phyloP scores from a whole-genome alignment of 176 grass and related monocot genomes.

The Musa schizocarpa region DNA sequence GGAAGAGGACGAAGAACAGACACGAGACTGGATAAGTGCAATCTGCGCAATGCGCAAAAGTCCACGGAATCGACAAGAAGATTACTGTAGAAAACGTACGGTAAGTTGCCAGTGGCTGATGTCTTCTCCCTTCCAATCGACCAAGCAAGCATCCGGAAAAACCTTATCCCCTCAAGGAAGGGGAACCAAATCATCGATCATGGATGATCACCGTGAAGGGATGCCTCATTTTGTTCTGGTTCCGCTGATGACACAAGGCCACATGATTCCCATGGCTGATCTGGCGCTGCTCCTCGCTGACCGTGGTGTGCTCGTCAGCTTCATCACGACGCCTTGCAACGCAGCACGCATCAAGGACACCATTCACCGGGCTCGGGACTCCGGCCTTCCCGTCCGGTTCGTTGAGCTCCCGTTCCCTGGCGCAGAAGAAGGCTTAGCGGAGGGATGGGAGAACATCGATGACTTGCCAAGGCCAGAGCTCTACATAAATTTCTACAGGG shows the following conservation, averaged over 20 bases:
- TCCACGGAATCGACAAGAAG: too few relatives aligned
- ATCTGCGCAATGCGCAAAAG: too few relatives aligned
- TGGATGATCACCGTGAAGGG: background rate
- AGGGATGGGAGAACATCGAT: slow-evolving; percentile 44
- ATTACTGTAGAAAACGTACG: too few relatives aligned
- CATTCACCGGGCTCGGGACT: slow-evolving; percentile 20
- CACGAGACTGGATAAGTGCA: too few relatives aligned
- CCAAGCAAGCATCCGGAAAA: too few relatives aligned
- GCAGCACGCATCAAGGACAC: slow-evolving; percentile 24
- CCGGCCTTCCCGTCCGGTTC: background rate
- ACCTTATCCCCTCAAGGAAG: too few relatives aligned
- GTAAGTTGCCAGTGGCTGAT: too few relatives aligned
- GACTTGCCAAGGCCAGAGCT: background rate
- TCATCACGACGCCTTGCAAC: slow-evolving; percentile 42
- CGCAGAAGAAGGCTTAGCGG: slow-evolving; percentile 33
- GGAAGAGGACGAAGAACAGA: too few relatives aligned
- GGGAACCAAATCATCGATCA: too few relatives aligned
- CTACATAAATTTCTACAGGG: slow-evolving; percentile 26
- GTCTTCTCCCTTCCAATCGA: too few relatives aligned
- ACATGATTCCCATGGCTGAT: slow-evolving; percentile 48
- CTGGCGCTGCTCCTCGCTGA: slow-evolving; percentile 41
- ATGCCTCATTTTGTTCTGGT: slow-evolving; percentile 39
- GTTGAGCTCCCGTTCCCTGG: slow-evolving; percentile 27
- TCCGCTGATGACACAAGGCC: slow-evolving; percentile 38
- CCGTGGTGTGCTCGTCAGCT: slow-evolving; percentile 34